Percentiles rank a stretch among this genome's conserved stretches.
These are phyloP conservation scores for Pilatotrama ljubarskyi DNA, from an alignment of 768 basidiomycete species.

Conservation along the genomic window DNA sequence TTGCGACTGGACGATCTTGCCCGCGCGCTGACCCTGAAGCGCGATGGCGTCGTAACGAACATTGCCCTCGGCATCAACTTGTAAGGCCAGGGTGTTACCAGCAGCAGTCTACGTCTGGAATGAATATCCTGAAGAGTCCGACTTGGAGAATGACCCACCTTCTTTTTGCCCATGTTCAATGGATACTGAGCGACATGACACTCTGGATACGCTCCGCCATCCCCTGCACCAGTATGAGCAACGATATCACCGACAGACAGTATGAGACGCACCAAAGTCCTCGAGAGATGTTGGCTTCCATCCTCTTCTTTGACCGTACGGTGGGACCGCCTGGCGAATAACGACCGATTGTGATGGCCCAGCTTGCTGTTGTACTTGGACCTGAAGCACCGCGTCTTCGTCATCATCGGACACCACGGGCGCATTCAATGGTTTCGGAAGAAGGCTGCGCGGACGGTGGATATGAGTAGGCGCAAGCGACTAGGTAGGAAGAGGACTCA, in stretches of 20 bases:
- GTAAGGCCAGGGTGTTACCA: conserved; percentile 93
- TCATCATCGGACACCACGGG: conserved; percentile 61
- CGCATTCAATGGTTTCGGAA: conserved; percentile 65
- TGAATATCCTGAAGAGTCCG: too few species aligned
- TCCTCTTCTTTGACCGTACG: conserved; percentile 80
- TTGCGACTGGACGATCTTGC: conserved; percentile 87
- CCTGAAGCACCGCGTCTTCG: conserved; percentile 43
- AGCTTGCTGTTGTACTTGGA: conserved; percentile 29
- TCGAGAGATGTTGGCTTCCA: conserved; percentile 85
- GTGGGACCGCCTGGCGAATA: conserved; percentile 60
- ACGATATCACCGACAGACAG: conserved; percentile 11
- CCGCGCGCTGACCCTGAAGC: conserved; percentile 87
- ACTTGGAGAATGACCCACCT: conserved; percentile 57
- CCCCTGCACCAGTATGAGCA: conserved; percentile 44
- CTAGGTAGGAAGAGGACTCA: conserved; percentile 40
- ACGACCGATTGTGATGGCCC: conserved; percentile 42
- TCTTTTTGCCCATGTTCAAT: conserved; percentile 92
- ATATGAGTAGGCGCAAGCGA: conserved; percentile 12
- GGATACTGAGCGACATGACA: conserved; percentile 98
- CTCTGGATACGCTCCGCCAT: conserved; percentile 90
- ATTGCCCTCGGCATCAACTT: conserved; percentile 95
- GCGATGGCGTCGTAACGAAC: conserved; percentile 98
- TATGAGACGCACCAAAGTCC: conserved; percentile 70
- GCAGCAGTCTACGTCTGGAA: conserved; percentile 63
- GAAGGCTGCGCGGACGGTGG: conserved; percentile 43